Evolutionary conservation across 768 basidiomycete genomes (phyloP), one percentile per base, ranked within the genome.

Genomic region (Termitomyces sp.): DNA sequence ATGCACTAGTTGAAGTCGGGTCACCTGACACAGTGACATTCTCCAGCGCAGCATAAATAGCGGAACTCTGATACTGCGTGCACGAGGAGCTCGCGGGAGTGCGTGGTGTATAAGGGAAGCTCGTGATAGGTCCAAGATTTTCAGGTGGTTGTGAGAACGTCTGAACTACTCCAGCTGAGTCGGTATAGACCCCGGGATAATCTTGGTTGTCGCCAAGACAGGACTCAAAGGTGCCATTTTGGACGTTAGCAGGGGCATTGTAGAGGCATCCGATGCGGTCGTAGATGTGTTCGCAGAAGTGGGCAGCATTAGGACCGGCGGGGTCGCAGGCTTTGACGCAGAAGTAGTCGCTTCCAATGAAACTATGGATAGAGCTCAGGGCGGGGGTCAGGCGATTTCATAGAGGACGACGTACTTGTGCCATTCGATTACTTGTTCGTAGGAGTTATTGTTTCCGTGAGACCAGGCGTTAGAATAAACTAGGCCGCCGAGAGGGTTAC

Each of bases 251-350:
- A 9, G 86, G 86, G 29, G 78, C 83, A 65, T 86, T 88, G 72
- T 81, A 86, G 4, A 52, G 59, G 53, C 82, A 80, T 6, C 87
- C 87, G 36, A 86, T 80, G 52, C 82, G 83, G 64, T 86, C 85
- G 55, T 75, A 83, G 58, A 80, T 78, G 74, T 88, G 83, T 65
- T 84, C 73, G 71, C 86, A 87, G 63, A 70, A 76, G 31, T 69
- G 68, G 10, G 67, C 68, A 0, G 76, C 73, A 59, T 79, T 75
- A 29, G 74, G 64, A 4, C 74, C 75, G 3, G 68, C 58, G 3
- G 80, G 80, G 63, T 86, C 79, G 70, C 87, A 88, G 1, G 76
- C 67, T 70, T 87, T 88, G 55, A 85, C 53, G 66, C 85, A 88
- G 72, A 85, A 82, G 32, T 57, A 53, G 56, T 70, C 61, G 37